A percentile compares a stretch with the other conserved stretches of the same genome.
These are phyloP conservation scores for Alisma plantagoaquatica DNA, from an alignment of 106 monocot species.

Conservation along the genomic window DNA sequence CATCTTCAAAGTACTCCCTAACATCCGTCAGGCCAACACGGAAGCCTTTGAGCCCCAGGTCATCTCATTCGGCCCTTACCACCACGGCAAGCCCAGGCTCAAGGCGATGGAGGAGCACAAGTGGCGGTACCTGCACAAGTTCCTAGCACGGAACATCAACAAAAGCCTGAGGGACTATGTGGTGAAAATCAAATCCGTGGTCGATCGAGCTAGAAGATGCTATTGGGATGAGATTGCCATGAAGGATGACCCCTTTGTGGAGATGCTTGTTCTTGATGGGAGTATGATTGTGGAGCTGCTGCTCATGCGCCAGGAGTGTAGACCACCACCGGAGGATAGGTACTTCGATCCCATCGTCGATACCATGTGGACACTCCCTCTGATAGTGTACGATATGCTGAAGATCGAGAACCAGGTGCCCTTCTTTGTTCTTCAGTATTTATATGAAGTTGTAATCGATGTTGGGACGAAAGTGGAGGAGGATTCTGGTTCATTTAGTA, in stretches of 20 bases:
- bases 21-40: background rate
- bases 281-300: constrained; percentile 13
- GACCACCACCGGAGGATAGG: background rate
- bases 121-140: background rate
- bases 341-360: too few relatives aligned
- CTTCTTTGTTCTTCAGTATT: constrained; percentile 11
- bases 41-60: background rate
- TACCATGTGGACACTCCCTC: background rate
- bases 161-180: background rate
- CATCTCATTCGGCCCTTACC: constrained; percentile 19
- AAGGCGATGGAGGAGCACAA: constrained; percentile 2
- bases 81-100: background rate
- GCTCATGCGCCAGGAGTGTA: background rate
- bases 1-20: background rate
- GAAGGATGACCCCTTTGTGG: constrained; percentile 6
- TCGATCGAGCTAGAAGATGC: constrained; percentile 9
- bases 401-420: constrained; percentile 34
- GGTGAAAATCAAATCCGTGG: background rate
- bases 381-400: constrained; percentile 17
- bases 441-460: background rate
- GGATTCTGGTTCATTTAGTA: too few relatives aligned
- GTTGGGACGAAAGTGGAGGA: background rate
- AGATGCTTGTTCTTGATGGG: constrained; percentile 23
- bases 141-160: background rate
- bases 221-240: constrained; percentile 9